Evolutionary conservation across 192 early-diverging fungal genomes (phyloP).

Genomic region (Geranomyces michiganensis): DNA sequence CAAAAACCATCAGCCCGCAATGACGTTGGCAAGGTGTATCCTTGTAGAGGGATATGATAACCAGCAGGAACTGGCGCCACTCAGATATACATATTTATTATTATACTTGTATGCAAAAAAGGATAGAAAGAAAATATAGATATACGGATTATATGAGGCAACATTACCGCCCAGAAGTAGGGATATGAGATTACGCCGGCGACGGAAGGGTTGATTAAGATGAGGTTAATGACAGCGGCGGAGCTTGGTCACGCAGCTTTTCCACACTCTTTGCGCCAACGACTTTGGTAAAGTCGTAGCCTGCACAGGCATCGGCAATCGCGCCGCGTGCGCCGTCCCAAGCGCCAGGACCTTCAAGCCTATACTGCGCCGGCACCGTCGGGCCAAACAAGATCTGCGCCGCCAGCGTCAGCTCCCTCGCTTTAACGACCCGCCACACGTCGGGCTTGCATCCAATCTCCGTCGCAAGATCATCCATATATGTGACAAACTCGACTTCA

Average conservation of each 20-base stretch:
- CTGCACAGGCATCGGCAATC: constrained; percentile 39
- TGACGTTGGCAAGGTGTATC: too few species aligned
- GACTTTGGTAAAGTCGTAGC: constrained; percentile 35
- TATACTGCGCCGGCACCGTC: constrained; percentile 36
- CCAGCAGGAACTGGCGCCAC: too few species aligned
- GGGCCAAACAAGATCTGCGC: constrained; percentile 44
- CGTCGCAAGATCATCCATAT: constrained; percentile 51
- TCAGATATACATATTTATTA: too few species aligned
- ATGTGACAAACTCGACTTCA: constrained; percentile 49
- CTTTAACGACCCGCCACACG: constrained; percentile 30
- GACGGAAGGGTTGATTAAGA: too few species aligned
- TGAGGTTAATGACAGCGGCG: too few species aligned
- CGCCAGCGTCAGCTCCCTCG: constrained; percentile 27
- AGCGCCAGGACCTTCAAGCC: constrained; percentile 29
- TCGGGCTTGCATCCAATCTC: constrained; percentile 52
- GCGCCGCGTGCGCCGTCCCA: constrained; percentile 40
- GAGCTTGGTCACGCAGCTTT: not conserved
- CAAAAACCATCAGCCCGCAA: too few species aligned
- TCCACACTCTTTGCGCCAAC: constrained; percentile 20
- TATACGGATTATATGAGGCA: too few species aligned
- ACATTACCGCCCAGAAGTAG: too few species aligned
- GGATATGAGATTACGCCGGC: too few species aligned
- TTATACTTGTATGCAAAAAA: too few species aligned
- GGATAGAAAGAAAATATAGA: too few species aligned
- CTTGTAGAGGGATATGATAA: too few species aligned